Evolutionary conservation across 2,329 filamentous ascomycete species (phyloP).

Genomic region (Plectosphaerella plurivora): DNA sequence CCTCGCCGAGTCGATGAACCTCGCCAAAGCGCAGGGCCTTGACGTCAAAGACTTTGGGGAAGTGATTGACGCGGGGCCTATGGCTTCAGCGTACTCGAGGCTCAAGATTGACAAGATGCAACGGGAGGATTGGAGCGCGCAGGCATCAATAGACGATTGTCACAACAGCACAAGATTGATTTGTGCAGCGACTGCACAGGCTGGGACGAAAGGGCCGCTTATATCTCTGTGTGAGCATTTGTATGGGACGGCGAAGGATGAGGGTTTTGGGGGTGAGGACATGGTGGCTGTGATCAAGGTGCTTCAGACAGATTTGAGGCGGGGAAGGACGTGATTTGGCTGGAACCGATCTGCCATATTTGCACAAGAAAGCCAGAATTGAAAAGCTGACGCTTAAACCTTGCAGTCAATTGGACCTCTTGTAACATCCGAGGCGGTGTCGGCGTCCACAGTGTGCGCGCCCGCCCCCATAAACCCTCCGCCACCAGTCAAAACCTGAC

Average conservation of each 20-base stretch:
- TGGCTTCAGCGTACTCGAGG: constrained; percentile 23
- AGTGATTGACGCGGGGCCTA: constrained; percentile 22
- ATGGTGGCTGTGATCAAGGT: constrained; percentile 21
- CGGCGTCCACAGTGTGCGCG: no score
- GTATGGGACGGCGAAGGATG: constrained; percentile 18
- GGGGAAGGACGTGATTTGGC: no score
- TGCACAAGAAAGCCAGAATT: no score
- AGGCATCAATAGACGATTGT: constrained; percentile 23
- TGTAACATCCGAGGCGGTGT: no score
- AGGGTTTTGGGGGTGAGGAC: constrained; percentile 18
- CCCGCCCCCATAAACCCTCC: no score
- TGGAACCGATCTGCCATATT: no score
- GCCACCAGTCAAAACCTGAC: neutral
- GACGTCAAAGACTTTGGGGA: constrained; percentile 20
- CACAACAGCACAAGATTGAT: constrained; percentile 23
- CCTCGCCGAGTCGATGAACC: constrained; percentile 25
- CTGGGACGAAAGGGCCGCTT: constrained; percentile 13
- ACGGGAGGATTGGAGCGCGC: constrained; percentile 21
- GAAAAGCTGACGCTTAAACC: no score
- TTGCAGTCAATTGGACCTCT: no score
- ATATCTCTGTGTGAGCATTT: constrained; percentile 15
- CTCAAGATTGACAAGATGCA: constrained; percentile 24
- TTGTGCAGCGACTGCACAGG: constrained; percentile 14
- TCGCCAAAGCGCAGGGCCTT: constrained; percentile 24
- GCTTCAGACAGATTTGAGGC: no score